A percentile compares a stretch with the other conserved stretches of the same genome.
Evolutionary conservation across 2,329 filamentous ascomycete genomes (phyloP).

Genomic region (Fusarium abutilonis): DNA sequence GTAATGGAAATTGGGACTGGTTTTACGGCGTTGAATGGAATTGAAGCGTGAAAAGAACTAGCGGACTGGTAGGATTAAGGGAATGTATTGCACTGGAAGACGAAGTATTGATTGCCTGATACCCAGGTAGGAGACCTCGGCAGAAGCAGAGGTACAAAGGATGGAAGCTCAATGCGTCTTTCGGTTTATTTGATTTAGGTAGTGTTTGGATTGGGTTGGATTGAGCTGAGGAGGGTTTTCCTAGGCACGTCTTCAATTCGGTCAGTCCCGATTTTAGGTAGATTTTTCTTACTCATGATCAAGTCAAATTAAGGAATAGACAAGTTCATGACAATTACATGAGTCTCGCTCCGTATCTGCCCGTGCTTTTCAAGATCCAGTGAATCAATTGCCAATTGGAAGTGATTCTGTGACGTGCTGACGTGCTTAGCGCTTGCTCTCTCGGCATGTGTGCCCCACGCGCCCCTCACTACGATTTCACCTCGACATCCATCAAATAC

Average conservation of each 20-base stretch:
- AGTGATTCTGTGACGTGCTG: constrained; percentile 37
- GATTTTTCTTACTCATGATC: constrained; percentile 30
- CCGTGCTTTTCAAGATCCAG: constrained; percentile 1
- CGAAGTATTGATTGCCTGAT: constrained; percentile 30
- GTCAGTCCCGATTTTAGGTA: constrained; percentile 36
- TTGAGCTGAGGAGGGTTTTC: constrained; percentile 23
- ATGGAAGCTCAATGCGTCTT: constrained; percentile 21
- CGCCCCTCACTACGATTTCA: constrained; percentile 39
- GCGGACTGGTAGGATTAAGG: constrained; percentile 17
- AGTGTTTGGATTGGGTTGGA: constrained; percentile 10
- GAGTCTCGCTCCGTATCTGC: constrained; percentile 15
- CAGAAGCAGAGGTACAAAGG: constrained; percentile 15
- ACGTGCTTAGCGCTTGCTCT: constrained; percentile 35
- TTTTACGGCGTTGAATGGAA: constrained; percentile 44
- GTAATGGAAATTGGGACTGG: constrained; percentile 35
- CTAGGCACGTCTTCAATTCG: constrained; percentile 33
- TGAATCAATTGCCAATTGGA: constrained; percentile 22
- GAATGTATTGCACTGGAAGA: constrained; percentile 29
- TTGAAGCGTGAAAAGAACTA: constrained; percentile 32
- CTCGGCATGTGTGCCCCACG: constrained; percentile 39
- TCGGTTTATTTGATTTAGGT: constrained; percentile 17
- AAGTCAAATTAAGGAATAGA: constrained; percentile 33
- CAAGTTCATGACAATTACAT: constrained; percentile 38
- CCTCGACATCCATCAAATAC: constrained; percentile 25
- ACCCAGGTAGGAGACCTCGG: constrained; percentile 11